phyloP scores from a whole-genome alignment of 2,329 filamentous ascomycete species.

The Aschersonia sp. region DNA sequence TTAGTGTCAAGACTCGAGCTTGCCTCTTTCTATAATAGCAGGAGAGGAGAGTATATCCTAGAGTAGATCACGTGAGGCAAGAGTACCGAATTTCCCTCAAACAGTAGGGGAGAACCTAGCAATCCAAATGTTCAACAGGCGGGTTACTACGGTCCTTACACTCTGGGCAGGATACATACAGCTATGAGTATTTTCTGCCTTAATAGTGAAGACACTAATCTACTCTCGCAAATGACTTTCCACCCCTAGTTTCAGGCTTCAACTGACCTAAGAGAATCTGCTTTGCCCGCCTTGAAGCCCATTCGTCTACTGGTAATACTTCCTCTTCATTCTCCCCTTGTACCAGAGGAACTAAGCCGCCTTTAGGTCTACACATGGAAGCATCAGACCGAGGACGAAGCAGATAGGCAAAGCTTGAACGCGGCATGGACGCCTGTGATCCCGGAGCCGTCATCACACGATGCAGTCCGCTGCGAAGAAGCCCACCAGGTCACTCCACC shows the following conservation, averaged over 20 bases:
- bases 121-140: neutral
- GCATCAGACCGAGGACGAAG: neutral
- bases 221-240: neutral
- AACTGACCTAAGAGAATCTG: neutral
- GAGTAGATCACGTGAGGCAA: neutral
- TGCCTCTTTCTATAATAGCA: neutral
- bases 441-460: slow-evolving; percentile 13
- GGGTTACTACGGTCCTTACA: neutral
- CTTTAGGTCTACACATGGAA: neutral
- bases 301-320: neutral
- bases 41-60: neutral
- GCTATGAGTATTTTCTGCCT: too few relatives aligned
- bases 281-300: neutral
- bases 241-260: neutral
- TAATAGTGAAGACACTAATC: too few relatives aligned
- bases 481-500: slow-evolving; percentile 16
- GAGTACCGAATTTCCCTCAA: neutral
- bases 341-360: neutral
- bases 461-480: slow-evolving; percentile 18
- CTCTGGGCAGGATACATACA: too few relatives aligned
- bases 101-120: neutral
- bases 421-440: neutral
- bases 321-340: neutral
- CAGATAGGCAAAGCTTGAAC: neutral
- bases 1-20: neutral